Base-by-base conservation (phyloP, 139 green algal genomes). In the Tetradesmus obliquus region DNA sequence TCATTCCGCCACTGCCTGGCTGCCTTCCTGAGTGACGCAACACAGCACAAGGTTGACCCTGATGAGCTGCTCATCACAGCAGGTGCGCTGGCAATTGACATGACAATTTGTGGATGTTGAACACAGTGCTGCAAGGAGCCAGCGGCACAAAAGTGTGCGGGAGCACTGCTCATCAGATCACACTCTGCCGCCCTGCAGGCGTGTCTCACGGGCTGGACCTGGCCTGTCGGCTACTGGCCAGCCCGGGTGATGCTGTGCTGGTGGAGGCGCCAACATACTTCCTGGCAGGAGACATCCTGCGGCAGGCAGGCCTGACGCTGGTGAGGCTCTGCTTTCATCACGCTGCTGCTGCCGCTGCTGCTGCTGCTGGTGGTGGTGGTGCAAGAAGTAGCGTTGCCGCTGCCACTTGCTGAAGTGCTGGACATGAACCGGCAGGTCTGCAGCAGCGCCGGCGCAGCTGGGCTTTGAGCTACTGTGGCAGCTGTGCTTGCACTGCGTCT, bases 201-300 rank as follows among this genome's bases (percentile, higher is more conserved):
- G 93, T 94, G 3, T 93, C 88, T 45, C 93, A 95, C 60, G 93
- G 93, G 2, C 74, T 95, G 57, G 93, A 92, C 60, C 86, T 95
- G 79, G 87, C 62, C 6, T 91, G 86, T 15, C 32, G 90, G 0
- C 66, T 51, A 6, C 87, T 95, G 76, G 54, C 92, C 5, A 69
- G 19, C 5, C 93, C 93, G 0, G 93, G 93, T 51, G 90, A 95
- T 53, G 51, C 55, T 0, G 76, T 95, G 1, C 57, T 93, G n/a
- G 92, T 93, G 76, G 93, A 95, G 90, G 54, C 51, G 10, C 93
- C 93, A 66, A 95, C 93, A 3, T 95, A 95, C 91, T 95, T 94
- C 88, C 90, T 95, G n/a, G 91, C 90, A 5, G 79, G 84, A 9
- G 80, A 62, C 76, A 92, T 94, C 24, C 89, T 86, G 79, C 55